Percentiles rank a stretch among this genome's conserved stretches.
phyloP scores from a whole-genome alignment of 192 early-diverging fungal species.

The Spizellomyces punctatus region DNA sequence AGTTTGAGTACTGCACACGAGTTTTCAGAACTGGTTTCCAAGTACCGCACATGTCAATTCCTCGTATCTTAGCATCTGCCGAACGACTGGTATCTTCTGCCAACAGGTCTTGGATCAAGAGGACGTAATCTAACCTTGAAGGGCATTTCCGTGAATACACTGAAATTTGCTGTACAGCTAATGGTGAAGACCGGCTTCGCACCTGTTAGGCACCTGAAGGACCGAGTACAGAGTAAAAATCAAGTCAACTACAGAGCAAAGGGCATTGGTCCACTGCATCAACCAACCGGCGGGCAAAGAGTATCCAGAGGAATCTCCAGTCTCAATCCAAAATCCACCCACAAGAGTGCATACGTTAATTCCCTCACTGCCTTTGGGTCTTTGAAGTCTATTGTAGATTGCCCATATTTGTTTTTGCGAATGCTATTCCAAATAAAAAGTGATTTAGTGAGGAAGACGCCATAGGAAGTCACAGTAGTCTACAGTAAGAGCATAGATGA shows the following conservation, averaged over 20 bases:
- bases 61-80: not conserved
- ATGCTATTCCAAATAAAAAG: conserved; percentile 15
- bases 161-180: too few relatives aligned
- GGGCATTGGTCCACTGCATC: not conserved
- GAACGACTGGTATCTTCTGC: conserved; percentile 8
- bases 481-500: not conserved
- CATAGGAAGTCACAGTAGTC: not conserved
- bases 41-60: too few relatives aligned
- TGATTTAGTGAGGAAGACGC: not conserved
- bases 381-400: conserved; percentile 61
- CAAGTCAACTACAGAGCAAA: too few relatives aligned
- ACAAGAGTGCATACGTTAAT: conserved; percentile 62
- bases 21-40: not conserved
- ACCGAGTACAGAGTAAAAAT: too few relatives aligned
- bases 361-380: conserved; percentile 63
- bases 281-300: conserved; percentile 65
- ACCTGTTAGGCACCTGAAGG: too few relatives aligned
- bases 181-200: too few relatives aligned
- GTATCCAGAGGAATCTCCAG: conserved; percentile 70
- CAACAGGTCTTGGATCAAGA: conserved; percentile 69
- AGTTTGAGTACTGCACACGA: not conserved
- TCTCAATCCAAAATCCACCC: conserved; percentile 61
- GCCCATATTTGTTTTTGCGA: conserved; percentile 8
- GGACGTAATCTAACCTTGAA: conserved; percentile 69
- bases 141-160: too few relatives aligned